These are phyloP conservation scores for Gonium pectorale DNA, from an alignment of 139 green algal species.

Conservation along the genomic window DNA sequence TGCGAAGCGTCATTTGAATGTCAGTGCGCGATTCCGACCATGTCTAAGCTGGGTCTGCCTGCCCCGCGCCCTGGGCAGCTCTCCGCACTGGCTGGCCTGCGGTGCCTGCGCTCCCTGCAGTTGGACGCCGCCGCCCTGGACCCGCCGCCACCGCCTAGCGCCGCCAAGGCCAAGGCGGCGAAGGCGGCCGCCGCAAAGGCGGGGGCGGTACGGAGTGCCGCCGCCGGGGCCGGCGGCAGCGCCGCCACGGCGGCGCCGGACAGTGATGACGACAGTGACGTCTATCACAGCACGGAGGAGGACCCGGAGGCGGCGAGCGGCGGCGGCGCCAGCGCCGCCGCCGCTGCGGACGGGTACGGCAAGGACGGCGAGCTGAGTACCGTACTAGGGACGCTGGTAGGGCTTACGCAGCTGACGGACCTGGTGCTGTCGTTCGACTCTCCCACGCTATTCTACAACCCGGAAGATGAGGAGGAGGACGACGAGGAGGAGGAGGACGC, in stretches of 20 bases:
- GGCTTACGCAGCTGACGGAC: conserved; percentile 29
- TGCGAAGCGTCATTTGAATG: no score
- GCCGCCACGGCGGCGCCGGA: neutral
- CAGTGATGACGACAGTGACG: conserved; percentile 25
- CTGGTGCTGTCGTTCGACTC: conserved; percentile 30
- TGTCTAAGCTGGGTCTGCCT: no score
- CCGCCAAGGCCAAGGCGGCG: neutral
- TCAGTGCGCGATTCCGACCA: no score
- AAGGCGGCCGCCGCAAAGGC: neutral
- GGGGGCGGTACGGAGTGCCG: neutral
- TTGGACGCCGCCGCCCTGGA: conserved; percentile 25
- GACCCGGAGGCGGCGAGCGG: neutral
- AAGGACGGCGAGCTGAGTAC: neutral
- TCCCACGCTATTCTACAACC: conserved; percentile 27
- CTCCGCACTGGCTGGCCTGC: neutral
- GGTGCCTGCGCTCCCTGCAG: conserved; percentile 27
- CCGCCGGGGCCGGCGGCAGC: neutral
- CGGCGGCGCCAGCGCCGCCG: neutral
- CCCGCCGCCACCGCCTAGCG: neutral
- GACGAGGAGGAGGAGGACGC: neutral
- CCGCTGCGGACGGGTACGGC: neutral
- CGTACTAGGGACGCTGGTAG: neutral
- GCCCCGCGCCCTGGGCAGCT: no score
- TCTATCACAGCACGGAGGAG: conserved; percentile 16
- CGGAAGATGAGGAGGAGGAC: neutral